Evolutionary conservation across 2,329 filamentous ascomycete genomes (phyloP).

Genomic region (Clonostachys byssicola): DNA sequence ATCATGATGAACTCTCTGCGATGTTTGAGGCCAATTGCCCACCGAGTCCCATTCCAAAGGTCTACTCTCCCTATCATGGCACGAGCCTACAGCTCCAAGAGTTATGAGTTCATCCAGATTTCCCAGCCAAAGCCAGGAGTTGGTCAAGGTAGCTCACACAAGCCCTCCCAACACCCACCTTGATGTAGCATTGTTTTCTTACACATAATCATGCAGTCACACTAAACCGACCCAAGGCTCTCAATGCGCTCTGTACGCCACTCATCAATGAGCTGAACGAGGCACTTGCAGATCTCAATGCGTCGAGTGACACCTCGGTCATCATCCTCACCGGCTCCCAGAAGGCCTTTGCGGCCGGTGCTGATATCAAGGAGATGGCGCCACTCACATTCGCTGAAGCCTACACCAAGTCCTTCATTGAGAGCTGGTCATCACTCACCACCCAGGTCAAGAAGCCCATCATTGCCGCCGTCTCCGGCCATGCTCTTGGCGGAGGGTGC

Average conservation of each 20-base stretch:
- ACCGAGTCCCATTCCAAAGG: conserved; percentile 38
- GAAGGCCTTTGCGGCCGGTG: conserved; percentile 90
- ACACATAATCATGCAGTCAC: conserved; percentile 57
- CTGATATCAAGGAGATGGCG: conserved; percentile 99
- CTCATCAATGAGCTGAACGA: conserved; percentile 87
- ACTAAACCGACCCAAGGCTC: conserved; percentile 87
- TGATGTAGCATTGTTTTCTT: not conserved
- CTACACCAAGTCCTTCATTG: conserved; percentile 89
- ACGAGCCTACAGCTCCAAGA: conserved; percentile 46
- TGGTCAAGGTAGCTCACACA: conserved; percentile 63
- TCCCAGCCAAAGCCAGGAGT: conserved; percentile 85
- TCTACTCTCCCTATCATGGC: conserved; percentile 51
- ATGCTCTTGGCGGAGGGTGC: conserved; percentile 91
- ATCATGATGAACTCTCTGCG: conserved; percentile 48
- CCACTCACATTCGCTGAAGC: conserved; percentile 84
- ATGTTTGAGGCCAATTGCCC: conserved; percentile 54
- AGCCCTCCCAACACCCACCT: not conserved
- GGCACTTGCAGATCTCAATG: conserved; percentile 67
- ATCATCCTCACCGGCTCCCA: conserved; percentile 86
- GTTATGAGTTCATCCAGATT: conserved; percentile 79
- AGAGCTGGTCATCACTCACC: conserved; percentile 85
- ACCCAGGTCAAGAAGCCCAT: conserved; percentile 87
- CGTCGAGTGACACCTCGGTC: conserved; percentile 64
- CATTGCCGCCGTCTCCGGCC: conserved; percentile 89
- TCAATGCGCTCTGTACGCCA: conserved; percentile 89